Evolutionary conservation across 139 green algal genomes (phyloP), one percentile per base, ranked within the genome.

Genomic region (Haematococcus lacustris): DNA sequence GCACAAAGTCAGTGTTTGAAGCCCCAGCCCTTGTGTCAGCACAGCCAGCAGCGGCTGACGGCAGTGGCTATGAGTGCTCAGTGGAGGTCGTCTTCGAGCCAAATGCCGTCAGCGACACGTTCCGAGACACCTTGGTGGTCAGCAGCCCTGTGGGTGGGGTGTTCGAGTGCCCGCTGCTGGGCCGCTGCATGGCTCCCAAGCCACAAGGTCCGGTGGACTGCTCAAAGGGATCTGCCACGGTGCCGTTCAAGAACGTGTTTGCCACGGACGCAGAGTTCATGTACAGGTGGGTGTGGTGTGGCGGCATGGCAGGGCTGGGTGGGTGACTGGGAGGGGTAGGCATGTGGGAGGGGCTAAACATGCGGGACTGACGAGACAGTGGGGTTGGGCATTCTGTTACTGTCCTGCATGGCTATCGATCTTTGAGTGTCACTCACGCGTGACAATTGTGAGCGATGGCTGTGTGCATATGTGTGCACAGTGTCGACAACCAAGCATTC

Each of bases 201-300:
- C 89, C 90, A 25, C 86, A 90, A 13, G 90, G 90, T 7, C 88
- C 88, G 6, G 68, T 91, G n/a, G 80, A 89, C 47, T 70, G 89
- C 7, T 73, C 68, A 51, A 84, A 85, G 71, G 82, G 83, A 50
- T 71, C 70, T 34, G 85, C 73, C 0, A 64, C 59, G 6, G 71
- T 92, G 61, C 80, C 83, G 4, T 91, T 91, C 81, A 86, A 85
- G n/a, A 96, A 96, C 71, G 81, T 93, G 6, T 93, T 96, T 47
- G 6, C 66, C 9, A 47, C 63, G 23, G 86, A 91, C 23, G 80
- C 79, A 0, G 85, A 91, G 66, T 94, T 92, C 75, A 43, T 75
- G 21, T 88, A 87, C 62, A 74, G 26, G 61, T 68, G 61, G 40
- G 61, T 47, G 57, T n/a, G n/a, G n/a, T n/a, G n/a, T n/a, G n/a